Percentiles rank a stretch among this genome's conserved stretches.
Evolutionary conservation across 2,329 filamentous ascomycete species (phyloP).

Genomic region (Aspergillus ochraceoroseus): DNA sequence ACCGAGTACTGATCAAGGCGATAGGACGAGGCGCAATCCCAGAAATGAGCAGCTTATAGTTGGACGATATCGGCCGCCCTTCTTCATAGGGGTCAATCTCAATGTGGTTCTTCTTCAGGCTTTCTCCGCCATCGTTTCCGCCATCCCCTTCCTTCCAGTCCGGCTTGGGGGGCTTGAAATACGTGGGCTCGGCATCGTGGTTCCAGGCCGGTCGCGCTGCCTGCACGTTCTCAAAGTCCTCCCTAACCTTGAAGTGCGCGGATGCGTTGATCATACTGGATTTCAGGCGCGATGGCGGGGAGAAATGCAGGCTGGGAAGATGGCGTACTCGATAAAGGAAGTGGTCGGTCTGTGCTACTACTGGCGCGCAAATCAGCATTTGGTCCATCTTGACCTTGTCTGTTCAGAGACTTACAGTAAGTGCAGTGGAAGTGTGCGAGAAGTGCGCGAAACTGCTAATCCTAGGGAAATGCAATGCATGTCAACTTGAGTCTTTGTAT

Average conservation of each 20-base stretch:
- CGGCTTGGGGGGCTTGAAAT: slow-evolving; percentile 41
- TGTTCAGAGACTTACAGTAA: slow-evolving; percentile 1
- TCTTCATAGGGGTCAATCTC: slow-evolving; percentile 74
- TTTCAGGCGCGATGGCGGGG: slow-evolving; percentile 1
- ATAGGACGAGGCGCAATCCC: slow-evolving; percentile 79
- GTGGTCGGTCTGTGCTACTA: slow-evolving; percentile 1
- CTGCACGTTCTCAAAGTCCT: slow-evolving; percentile 39
- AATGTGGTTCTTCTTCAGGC: slow-evolving; percentile 58
- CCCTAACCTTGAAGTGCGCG: slow-evolving; percentile 24
- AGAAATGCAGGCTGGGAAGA: neutral
- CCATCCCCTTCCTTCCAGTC: slow-evolving; percentile 44
- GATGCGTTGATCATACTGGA: slow-evolving; percentile 20
- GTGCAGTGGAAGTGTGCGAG: neutral
- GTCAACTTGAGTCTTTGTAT: too few relatives aligned
- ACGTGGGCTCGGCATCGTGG: slow-evolving; percentile 31
- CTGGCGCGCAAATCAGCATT: neutral
- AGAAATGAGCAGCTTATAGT: slow-evolving; percentile 90
- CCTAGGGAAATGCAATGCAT: slow-evolving; percentile 3
- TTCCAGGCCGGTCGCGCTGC: slow-evolving; percentile 43
- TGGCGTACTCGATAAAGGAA: neutral
- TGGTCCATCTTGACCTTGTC: neutral
- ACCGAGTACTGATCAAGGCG: slow-evolving; percentile 56
- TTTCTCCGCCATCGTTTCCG: slow-evolving; percentile 44
- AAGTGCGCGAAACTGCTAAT: slow-evolving; percentile 1
- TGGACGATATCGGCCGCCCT: slow-evolving; percentile 62